A percentile compares a stretch with the other conserved stretches of the same genome.
Evolutionary conservation across 176 grass and related monocot species (phyloP).

Genomic region (Lolium perenne): DNA sequence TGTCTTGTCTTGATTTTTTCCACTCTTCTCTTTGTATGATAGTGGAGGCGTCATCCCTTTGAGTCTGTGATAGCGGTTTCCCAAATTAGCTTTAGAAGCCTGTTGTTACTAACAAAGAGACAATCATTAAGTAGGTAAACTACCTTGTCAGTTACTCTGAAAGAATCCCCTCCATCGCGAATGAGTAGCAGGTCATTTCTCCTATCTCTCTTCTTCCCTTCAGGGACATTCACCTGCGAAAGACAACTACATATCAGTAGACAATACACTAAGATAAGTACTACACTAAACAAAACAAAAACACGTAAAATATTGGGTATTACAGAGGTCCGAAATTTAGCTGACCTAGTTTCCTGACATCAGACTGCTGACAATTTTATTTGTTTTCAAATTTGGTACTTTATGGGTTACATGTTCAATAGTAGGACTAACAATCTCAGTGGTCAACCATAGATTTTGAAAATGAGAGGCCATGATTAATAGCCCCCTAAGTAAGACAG

Average conservation of each 20-base stretch:
- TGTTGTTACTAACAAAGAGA: neutral
- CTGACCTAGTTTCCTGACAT: neutral
- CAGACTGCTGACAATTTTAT: neutral
- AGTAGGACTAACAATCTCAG: conserved; percentile 5
- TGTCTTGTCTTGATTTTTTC: conserved; percentile 63
- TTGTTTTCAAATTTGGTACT: neutral
- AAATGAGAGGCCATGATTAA: neutral
- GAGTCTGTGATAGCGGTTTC: conserved; percentile 53
- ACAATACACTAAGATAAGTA: neutral
- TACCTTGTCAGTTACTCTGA: conserved; percentile 86
- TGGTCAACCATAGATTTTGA: neutral
- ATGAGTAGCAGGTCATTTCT: conserved; percentile 76
- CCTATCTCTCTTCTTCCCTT: conserved; percentile 81
- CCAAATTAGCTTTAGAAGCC: conserved; percentile 19
- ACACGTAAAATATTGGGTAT: neutral
- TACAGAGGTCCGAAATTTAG: neutral
- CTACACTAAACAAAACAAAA: neutral
- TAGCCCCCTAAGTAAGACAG: neutral
- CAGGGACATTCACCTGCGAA: conserved; percentile 75
- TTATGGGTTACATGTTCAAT: neutral
- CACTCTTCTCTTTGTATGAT: conserved; percentile 84
- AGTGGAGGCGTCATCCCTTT: conserved; percentile 68
- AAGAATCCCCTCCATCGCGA: conserved; percentile 69
- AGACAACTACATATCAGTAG: conserved; percentile 22
- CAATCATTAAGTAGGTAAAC: conserved; percentile 20